A percentile compares a stretch with the other conserved stretches of the same genome.
These are phyloP conservation scores for Thalassiosira livingstoniorum DNA, from an alignment of 352 stramenopile genomes.

Conservation along the genomic window DNA sequence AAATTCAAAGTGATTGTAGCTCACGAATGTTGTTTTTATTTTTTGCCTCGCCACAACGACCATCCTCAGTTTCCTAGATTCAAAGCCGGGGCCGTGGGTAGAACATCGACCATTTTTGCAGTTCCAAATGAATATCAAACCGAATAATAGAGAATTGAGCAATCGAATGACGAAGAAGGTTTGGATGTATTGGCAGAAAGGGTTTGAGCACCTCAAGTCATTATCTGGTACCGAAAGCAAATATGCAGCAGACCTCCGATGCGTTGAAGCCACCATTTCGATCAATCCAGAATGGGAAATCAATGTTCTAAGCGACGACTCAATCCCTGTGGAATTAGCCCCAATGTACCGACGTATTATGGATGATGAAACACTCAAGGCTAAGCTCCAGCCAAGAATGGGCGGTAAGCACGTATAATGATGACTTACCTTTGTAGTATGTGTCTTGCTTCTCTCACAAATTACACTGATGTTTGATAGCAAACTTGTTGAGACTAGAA, in stretches of 20 bases:
- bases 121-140: neutral
- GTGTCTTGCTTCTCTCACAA: too few relatives aligned
- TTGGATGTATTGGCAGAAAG: constrained; percentile 9
- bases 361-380: neutral
- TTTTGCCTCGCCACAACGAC: too few relatives aligned
- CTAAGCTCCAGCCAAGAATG: neutral
- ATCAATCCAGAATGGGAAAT: neutral
- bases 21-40: too few relatives aligned
- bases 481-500: neutral
- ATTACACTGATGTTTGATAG: too few relatives aligned
- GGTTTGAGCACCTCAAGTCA: neutral
- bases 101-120: constrained; percentile 8
- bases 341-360: neutral
- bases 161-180: neutral
- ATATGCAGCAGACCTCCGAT: neutral
- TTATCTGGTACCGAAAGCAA: neutral
- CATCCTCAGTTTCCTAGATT: constrained; percentile 20
- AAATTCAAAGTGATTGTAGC: too few relatives aligned
- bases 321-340: neutral
- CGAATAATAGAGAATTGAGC: too few relatives aligned
- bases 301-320: neutral
- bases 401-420: too few relatives aligned
- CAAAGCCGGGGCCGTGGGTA: constrained; percentile 1
- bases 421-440: too few relatives aligned
- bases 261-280: neutral